These are phyloP conservation scores for Arachis stenosperma DNA, from an alignment of 306 rosid genomes.

Conservation along the genomic window DNA sequence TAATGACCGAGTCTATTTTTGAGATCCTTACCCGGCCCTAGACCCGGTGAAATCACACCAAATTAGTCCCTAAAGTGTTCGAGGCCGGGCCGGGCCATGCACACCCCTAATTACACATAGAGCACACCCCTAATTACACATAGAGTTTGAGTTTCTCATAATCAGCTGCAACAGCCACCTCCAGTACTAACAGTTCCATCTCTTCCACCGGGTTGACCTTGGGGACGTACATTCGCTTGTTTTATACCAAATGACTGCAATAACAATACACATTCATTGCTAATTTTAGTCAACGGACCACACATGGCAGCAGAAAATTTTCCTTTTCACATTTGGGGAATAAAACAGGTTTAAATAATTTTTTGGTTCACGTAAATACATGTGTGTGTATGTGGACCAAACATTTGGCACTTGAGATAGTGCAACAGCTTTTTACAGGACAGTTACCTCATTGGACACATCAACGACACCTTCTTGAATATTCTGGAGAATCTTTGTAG, in stretches of 20 bases:
- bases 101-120: too few relatives aligned
- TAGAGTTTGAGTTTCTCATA: conserved; percentile 30
- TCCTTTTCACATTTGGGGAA: too few relatives aligned
- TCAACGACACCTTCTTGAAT: conserved; percentile 92
- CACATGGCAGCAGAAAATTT: neutral
- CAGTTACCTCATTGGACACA: conserved; percentile 88
- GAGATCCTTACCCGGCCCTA: too few relatives aligned
- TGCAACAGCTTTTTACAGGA: too few relatives aligned
- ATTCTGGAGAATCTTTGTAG: conserved; percentile 90
- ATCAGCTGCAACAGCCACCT: conserved; percentile 81
- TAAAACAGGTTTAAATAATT: too few relatives aligned
- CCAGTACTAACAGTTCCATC: conserved; percentile 74
- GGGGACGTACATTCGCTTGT: conserved; percentile 82
- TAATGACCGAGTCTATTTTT: too few relatives aligned
- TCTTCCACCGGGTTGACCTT: conserved; percentile 70
- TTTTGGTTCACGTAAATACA: too few relatives aligned
- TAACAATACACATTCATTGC: neutral
- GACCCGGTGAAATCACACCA: too few relatives aligned
- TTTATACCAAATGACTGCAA: conserved; percentile 92
- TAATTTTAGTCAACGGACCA: neutral
- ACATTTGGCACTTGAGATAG: too few relatives aligned
- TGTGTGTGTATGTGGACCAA: too few relatives aligned
- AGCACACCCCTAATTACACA: neutral
- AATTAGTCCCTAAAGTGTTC: too few relatives aligned
- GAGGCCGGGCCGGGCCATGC: too few relatives aligned